Percentiles rank a stretch among this genome's conserved stretches.
phyloP scores from a whole-genome alignment of 371 early-diverging fungal species.

The Parasitella parasitica region DNA sequence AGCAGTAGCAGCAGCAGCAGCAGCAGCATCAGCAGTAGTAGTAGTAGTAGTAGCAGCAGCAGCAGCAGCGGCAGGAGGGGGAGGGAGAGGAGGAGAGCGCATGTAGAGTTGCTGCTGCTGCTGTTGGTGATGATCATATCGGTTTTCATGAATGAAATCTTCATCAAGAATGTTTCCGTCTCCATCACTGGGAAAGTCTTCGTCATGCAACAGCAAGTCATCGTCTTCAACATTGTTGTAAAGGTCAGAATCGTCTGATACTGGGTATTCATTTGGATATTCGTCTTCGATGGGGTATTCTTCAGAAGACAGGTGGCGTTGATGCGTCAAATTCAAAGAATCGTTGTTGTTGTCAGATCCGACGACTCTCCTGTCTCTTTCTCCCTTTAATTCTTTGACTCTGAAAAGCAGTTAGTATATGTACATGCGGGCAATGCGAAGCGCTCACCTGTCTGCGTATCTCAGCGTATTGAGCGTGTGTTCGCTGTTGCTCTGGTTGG shows the following conservation, averaged over 20 bases:
- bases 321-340: conserved; percentile 4
- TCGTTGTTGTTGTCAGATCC: conserved; percentile 4
- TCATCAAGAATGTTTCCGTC: conserved; percentile 54
- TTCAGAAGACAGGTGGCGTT: conserved; percentile 20
- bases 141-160: conserved; percentile 47
- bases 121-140: conserved; percentile 2
- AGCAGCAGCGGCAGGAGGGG: too few relatives aligned
- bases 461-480: conserved; percentile 98
- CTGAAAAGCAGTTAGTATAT: conserved; percentile 32
- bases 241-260: conserved; percentile 32
- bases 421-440: too few relatives aligned
- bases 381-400: conserved; percentile 88
- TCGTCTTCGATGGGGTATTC: conserved; percentile 29
- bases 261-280: conserved; percentile 26
- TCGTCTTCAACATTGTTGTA: conserved; percentile 32
- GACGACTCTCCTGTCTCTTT: conserved; percentile 31
- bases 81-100: conserved; percentile 9
- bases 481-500: conserved; percentile 90
- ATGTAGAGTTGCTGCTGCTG: not conserved
- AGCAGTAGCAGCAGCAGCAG: not conserved
- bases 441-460: conserved; percentile 89
- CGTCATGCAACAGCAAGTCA: conserved; percentile 39
- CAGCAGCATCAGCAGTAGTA: too few relatives aligned
- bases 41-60: too few relatives aligned
- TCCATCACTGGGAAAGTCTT: conserved; percentile 49